Evolutionary conservation across 345 rosid genomes (phyloP).

Genomic region (Melastoma malabathricum): DNA sequence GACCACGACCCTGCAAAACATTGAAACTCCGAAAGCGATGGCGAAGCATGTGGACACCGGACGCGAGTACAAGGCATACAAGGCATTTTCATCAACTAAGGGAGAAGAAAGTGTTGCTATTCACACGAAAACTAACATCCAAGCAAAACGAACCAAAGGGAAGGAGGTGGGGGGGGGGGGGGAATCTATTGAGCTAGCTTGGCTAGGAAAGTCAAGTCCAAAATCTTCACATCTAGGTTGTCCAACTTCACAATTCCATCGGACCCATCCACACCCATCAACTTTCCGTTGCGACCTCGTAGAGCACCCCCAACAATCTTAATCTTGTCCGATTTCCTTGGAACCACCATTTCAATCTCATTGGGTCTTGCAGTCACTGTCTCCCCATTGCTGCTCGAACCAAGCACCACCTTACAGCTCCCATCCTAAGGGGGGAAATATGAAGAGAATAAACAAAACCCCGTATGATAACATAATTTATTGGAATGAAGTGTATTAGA

Average conservation of each 20-base stretch:
- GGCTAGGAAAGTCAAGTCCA: slow-evolving; percentile 65
- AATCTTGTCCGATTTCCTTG: slow-evolving; percentile 70
- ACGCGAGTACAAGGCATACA: too few species aligned
- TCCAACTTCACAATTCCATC: slow-evolving; percentile 84
- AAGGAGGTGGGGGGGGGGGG: too few species aligned
- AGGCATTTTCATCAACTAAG: too few species aligned
- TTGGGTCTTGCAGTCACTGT: slow-evolving; percentile 24
- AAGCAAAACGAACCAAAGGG: too few species aligned
- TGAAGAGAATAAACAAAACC: not conserved
- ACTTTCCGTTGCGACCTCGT: slow-evolving; percentile 79
- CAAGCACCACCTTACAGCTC: slow-evolving; percentile 53
- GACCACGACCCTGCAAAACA: too few species aligned
- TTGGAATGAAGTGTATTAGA: too few species aligned
- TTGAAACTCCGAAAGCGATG: too few species aligned
- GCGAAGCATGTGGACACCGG: too few species aligned
- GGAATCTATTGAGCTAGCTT: slow-evolving; percentile 17
- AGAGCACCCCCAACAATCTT: slow-evolving; percentile 72
- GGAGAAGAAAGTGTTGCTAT: too few species aligned
- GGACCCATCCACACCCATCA: slow-evolving; percentile 82
- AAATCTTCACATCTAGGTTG: slow-evolving; percentile 80
- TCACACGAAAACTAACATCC: too few species aligned
- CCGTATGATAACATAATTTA: not conserved
- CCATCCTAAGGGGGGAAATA: slow-evolving; percentile 44
- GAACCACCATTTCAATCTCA: slow-evolving; percentile 58
- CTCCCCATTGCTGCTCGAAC: slow-evolving; percentile 52